Evolutionary conservation across 352 stramenopile species (phyloP).

Genomic region (Globisporangium uncinulatum): DNA sequence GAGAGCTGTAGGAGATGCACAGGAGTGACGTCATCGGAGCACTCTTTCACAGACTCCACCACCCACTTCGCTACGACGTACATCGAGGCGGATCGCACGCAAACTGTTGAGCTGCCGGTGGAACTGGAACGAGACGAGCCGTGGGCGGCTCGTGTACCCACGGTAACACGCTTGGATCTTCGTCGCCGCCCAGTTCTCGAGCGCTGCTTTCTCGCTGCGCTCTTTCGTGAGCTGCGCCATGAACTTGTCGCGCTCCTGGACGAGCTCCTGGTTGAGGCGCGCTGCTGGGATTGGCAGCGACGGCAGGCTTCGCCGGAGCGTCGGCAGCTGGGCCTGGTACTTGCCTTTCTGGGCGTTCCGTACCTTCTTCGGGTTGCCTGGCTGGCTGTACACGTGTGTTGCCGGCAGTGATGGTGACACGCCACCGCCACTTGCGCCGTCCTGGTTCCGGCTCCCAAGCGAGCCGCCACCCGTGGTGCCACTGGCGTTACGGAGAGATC

Average conservation of each 20-base stretch:
- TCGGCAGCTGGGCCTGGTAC: constrained; percentile 42
- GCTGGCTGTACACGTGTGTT: constrained; percentile 26
- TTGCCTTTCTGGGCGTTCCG: constrained; percentile 23
- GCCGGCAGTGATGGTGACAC: neutral
- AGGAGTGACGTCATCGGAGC: too few relatives aligned
- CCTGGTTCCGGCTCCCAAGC: constrained; percentile 21
- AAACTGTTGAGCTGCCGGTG: constrained; percentile 32
- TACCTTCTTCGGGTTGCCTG: constrained; percentile 22
- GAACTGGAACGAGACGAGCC: constrained; percentile 33
- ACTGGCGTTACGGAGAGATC: neutral
- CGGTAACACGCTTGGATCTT: constrained; percentile 64
- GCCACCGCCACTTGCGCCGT: neutral
- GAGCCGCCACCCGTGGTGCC: constrained; percentile 1
- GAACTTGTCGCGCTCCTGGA: constrained; percentile 49
- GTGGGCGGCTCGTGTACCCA: constrained; percentile 39
- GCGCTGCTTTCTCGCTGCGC: constrained; percentile 32
- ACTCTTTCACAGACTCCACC: neutral
- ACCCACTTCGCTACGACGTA: constrained; percentile 7
- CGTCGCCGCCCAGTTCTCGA: constrained; percentile 57
- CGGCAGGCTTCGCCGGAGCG: constrained; percentile 45
- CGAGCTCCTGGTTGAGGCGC: constrained; percentile 48
- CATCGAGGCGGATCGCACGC: constrained; percentile 30
- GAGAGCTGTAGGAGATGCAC: constrained; percentile 25
- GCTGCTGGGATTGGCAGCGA: constrained; percentile 38
- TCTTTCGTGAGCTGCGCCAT: constrained; percentile 52